These are phyloP conservation scores for Bipolaris sorokiniana DNA, from an alignment of 2,329 filamentous ascomycete genomes.

Conservation along the genomic window DNA sequence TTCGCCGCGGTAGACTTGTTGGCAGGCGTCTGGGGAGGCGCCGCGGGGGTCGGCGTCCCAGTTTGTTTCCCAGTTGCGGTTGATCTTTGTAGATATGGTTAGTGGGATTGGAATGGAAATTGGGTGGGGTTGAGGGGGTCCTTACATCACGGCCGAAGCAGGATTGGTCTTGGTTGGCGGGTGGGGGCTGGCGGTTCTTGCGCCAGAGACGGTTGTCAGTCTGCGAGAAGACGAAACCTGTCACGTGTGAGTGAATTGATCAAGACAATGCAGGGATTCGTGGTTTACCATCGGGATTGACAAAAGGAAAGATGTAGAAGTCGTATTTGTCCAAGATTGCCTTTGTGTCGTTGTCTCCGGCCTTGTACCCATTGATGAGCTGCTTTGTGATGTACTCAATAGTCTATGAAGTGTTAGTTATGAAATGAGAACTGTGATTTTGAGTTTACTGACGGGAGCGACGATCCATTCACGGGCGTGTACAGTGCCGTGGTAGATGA, in stretches of 20 bases:
- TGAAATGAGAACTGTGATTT: background rate
- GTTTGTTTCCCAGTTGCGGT: slow-evolving; percentile 45
- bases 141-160: slow-evolving; percentile 43
- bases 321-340: slow-evolving; percentile 38
- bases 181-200: slow-evolving; percentile 41
- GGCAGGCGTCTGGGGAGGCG: slow-evolving; percentile 39
- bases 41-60: slow-evolving; percentile 38
- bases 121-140: background rate
- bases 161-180: slow-evolving; percentile 33
- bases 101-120: background rate
- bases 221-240: slow-evolving; percentile 44
- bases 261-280: background rate
- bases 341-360: slow-evolving; percentile 41
- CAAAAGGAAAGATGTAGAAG: slow-evolving; percentile 43
- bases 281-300: slow-evolving; percentile 39
- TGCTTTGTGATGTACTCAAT: slow-evolving; percentile 40
- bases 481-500: slow-evolving; percentile 41
- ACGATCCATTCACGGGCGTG: slow-evolving; percentile 45
- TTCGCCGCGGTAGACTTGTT: slow-evolving; percentile 40
- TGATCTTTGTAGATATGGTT: background rate
- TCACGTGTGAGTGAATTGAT: background rate
- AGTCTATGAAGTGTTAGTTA: slow-evolving; percentile 7
- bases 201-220: slow-evolving; percentile 45
- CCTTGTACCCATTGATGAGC: slow-evolving; percentile 36
- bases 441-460: slow-evolving; percentile 49